These are phyloP conservation scores for Fusarium hainanense DNA, from an alignment of 2,329 filamentous ascomycete genomes.

Conservation along the genomic window DNA sequence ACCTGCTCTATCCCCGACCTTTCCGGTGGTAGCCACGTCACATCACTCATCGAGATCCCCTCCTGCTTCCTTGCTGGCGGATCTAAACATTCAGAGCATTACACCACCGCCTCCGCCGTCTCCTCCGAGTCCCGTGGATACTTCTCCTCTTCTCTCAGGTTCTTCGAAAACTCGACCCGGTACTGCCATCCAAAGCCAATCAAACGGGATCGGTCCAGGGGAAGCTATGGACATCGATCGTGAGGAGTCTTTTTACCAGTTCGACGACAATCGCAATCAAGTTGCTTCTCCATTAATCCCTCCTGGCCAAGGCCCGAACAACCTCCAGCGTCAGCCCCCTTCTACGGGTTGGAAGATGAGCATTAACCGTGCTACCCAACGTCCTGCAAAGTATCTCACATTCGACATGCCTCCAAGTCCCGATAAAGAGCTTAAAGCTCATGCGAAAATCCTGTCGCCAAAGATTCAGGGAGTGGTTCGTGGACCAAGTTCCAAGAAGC, in stretches of 20 bases:
- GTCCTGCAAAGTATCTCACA: not conserved
- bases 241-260: not conserved
- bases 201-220: not conserved
- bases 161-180: not conserved
- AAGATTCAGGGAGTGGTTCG: not conserved
- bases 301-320: not conserved
- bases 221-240: slow-evolving; percentile 1
- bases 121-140: not conserved
- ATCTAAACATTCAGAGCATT: not conserved
- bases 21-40: not conserved
- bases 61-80: not conserved
- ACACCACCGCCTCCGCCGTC: not conserved
- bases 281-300: not conserved
- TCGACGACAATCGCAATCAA: not conserved
- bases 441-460: slow-evolving; percentile 3
- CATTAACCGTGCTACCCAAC: slow-evolving; percentile 21
- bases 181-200: not conserved
- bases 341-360: not conserved
- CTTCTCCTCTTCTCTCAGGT: not conserved
- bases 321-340: not conserved
- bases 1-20: not conserved
- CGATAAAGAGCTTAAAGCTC: slow-evolving; percentile 5
- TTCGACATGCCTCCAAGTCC: not conserved
- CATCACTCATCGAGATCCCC: not conserved
- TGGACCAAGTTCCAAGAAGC: not conserved